Evolutionary conservation across 129 eudicot genomes (phyloP).

Genomic region (Escallonia rubra): DNA sequence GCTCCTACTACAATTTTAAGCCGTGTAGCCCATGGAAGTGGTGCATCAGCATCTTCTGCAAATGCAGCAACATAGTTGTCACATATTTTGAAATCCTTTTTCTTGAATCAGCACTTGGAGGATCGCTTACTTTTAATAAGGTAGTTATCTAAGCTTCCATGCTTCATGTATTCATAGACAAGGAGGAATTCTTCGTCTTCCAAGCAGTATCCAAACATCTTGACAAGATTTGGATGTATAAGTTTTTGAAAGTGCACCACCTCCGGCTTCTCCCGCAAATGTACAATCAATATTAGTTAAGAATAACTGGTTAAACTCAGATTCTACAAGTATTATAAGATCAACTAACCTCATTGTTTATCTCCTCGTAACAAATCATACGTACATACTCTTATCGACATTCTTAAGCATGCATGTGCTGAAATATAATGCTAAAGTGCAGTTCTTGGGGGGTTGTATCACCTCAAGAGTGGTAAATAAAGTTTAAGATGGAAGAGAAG

Average conservation of each 20-base stretch:
- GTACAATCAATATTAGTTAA: too few relatives aligned
- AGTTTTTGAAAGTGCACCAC: constrained; percentile 9
- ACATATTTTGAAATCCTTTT: too few relatives aligned
- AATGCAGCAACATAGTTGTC: background rate
- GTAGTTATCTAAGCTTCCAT: constrained; percentile 7
- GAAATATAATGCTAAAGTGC: too few relatives aligned
- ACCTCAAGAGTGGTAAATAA: too few relatives aligned
- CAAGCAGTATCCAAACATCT: constrained; percentile 21
- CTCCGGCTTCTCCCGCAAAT: constrained; percentile 13
- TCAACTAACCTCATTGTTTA: background rate
- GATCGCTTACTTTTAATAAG: constrained; percentile 7
- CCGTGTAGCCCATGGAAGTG: constrained; percentile 11
- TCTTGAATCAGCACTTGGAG: too few relatives aligned
- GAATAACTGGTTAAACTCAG: background rate
- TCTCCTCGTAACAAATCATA: background rate
- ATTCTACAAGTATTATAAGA: background rate
- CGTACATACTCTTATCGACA: too few relatives aligned
- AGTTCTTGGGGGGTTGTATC: too few relatives aligned
- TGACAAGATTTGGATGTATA: constrained; percentile 22
- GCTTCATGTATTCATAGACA: constrained; percentile 21
- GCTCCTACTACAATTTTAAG: constrained; percentile 15
- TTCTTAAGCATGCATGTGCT: too few relatives aligned
- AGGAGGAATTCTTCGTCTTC: constrained; percentile 10
- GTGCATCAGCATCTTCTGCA: constrained; percentile 10
- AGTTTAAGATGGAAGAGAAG: too few relatives aligned